phyloP scores from a whole-genome alignment of 2,329 filamentous ascomycete genomes.

The Elsinoe ampelina region DNA sequence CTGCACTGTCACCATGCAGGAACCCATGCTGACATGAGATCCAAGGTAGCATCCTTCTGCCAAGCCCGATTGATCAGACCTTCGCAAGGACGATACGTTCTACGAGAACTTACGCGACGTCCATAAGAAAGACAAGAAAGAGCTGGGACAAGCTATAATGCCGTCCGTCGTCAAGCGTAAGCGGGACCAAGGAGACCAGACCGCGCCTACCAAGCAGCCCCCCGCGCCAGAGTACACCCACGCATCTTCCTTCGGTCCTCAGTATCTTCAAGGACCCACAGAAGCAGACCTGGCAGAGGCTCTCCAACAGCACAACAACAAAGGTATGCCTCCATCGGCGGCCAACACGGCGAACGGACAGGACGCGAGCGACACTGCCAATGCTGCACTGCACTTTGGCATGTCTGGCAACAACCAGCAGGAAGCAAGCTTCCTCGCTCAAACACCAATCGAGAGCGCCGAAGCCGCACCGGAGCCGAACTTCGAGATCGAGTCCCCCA shows the following conservation, averaged over 20 bases:
- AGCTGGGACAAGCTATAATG: not conserved
- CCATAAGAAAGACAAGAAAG: not conserved
- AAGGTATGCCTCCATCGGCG: conserved; percentile 24
- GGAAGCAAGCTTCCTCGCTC: conserved; percentile 41
- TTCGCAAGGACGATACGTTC: no score
- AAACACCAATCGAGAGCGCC: conserved; percentile 17
- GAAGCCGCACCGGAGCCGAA: conserved; percentile 10
- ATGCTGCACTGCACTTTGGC: conserved; percentile 45
- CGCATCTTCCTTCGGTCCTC: not conserved
- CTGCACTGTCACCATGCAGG: no score
- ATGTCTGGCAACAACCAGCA: conserved; percentile 50
- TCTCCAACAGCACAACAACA: conserved; percentile 25
- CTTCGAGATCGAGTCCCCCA: conserved; percentile 17
- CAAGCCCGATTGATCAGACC: no score
- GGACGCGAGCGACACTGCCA: conserved; percentile 49
- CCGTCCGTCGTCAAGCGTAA: conserved; percentile 1
- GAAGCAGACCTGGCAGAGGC: conserved; percentile 26
- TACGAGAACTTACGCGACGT: no score
- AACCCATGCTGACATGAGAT: no score
- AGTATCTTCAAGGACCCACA: not conserved
- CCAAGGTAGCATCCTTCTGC: no score
- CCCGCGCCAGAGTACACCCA: not conserved
- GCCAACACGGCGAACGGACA: conserved; percentile 30
- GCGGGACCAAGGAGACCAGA: conserved; percentile 5
- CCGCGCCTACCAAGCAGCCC: not conserved